Base-by-base conservation (phyloP, 2,329 filamentous ascomycete species). In the Teratosphaeriaceae sp. region DNA sequence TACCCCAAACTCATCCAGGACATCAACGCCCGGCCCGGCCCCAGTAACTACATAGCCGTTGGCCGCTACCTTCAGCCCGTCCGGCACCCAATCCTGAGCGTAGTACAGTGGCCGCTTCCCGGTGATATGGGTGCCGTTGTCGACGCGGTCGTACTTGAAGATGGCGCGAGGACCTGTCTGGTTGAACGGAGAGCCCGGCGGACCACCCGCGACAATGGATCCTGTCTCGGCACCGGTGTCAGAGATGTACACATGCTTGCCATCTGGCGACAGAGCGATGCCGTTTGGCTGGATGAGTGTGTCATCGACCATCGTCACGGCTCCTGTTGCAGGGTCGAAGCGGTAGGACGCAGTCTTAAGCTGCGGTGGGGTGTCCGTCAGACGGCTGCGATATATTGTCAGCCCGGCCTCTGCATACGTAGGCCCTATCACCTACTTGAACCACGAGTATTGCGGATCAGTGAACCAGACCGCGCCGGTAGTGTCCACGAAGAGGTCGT, bases 391-490 rank as follows among this genome's bases (percentile, higher is more conserved):
- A 21, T 7, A 11, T 8, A 18, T 18, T 34, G 9, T 9, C 7
- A 9, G 16, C 16, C 9, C 30, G 30, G 30, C 30, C 9, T 7
- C 9, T 11, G 30, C 9, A 9, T 11, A 11, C 7, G 9, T 9
- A 9, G 7, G 24, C 24, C 8, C 7, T 18, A 34, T 16, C 9
- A 34, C 20, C 26, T 38, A 38, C 36, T 60, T 63, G 49, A 59
- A 64, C 57, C 61, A 68, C 18, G 53, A 59, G 46, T 68, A 67
- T 9, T 52, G 42, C 1, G 68, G 65, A 48, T 74, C 71, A 1
- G 71, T 73, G 57, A 74, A 74, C 69, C 71, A 74, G 31, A 75
- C 58, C 31, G 71, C 66, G 36, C 68, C 68, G 1, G 65, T 66
- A 4, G 56, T 50, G 23, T 69, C 64, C 33, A 71, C 64, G 40